These are phyloP conservation scores for Coniella lustricola DNA, from an alignment of 2,329 filamentous ascomycete species.

Conservation along the genomic window DNA sequence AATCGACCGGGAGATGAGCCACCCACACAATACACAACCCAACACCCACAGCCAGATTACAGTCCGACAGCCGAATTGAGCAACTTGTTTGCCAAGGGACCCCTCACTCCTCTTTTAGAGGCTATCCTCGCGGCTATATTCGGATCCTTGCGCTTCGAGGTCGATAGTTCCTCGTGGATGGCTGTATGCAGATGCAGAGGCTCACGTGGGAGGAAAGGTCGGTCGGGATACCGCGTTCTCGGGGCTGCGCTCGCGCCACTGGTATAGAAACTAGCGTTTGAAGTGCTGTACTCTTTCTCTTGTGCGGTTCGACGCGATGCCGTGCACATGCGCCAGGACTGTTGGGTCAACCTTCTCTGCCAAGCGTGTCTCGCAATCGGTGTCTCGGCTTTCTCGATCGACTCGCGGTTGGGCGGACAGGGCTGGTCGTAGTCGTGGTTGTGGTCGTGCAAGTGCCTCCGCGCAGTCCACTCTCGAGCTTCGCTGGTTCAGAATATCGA, in stretches of 20 bases:
- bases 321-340: background rate
- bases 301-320: background rate
- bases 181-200: constrained; percentile 8
- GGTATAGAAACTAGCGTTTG: background rate
- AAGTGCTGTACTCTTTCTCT: background rate
- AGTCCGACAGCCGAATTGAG: constrained; percentile 8
- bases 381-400: no score
- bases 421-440: background rate
- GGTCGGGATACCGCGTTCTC: background rate
- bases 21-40: constrained; percentile 1
- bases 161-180: constrained; percentile 2
- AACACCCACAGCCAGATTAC: background rate
- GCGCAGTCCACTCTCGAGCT: no score
- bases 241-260: background rate
- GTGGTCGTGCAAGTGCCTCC: no score
- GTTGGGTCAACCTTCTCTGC: no score
- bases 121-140: background rate
- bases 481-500: no score
- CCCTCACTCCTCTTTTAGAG: constrained; percentile 5
- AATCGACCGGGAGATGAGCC: constrained; percentile 1
- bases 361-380: no score
- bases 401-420: background rate
- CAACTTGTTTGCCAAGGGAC: background rate
- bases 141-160: background rate
- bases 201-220: background rate